Conservation (phyloP, 148 eudicot species). For the Diospyros kaki region DNA sequence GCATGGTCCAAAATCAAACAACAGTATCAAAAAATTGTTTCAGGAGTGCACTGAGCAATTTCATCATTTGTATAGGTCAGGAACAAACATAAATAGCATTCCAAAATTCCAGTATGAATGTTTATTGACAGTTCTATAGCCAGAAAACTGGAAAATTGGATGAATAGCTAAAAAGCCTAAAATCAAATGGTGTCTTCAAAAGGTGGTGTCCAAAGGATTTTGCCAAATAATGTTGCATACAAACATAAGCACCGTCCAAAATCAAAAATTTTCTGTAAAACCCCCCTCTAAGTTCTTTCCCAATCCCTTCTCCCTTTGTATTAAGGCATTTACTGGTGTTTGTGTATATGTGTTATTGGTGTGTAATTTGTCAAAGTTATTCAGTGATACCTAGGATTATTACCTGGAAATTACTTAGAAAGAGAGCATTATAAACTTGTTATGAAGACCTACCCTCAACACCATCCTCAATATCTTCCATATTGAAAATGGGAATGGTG, state of each 20-base stretch:
- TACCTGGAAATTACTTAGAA: not conserved
- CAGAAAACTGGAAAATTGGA: not conserved
- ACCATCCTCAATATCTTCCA: constrained; percentile 93
- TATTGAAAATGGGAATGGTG: constrained; percentile 84
- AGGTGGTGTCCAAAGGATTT: not conserved
- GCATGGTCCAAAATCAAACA: no score
- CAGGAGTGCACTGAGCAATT: not conserved
- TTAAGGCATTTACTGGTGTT: not conserved
- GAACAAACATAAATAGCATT: not conserved
- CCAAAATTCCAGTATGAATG: not conserved
- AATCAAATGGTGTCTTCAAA: not conserved
- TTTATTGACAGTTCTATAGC: not conserved
- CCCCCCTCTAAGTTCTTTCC: not conserved
- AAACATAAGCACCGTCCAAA: not conserved
- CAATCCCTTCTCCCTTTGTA: not conserved
- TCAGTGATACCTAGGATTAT: not conserved
- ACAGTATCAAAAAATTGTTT: no score
- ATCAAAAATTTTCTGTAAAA: not conserved
- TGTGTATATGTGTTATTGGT: not conserved
- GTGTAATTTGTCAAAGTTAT: not conserved
- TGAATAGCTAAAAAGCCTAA: not conserved
- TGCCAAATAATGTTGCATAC: not conserved
- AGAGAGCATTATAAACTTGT: not conserved
- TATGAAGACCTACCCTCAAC: constrained; percentile 59
- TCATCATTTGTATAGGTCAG: not conserved